phyloP scores from a whole-genome alignment of 441 rosid genomes.

The Gossypium gossypioides region DNA sequence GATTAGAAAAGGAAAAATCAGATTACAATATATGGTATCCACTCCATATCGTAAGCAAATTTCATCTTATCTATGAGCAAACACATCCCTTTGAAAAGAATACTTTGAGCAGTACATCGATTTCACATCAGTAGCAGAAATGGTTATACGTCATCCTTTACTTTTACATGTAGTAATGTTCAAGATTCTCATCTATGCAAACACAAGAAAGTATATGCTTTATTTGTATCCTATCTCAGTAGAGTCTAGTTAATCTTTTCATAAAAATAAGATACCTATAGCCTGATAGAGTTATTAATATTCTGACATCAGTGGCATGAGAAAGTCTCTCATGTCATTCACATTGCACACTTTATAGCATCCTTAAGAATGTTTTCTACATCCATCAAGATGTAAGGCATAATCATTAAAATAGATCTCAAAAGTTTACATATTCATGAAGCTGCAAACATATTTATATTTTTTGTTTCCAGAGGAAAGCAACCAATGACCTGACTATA shows the following conservation, averaged over 20 bases:
- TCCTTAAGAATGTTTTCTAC: background rate
- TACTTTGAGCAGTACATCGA: background rate
- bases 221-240: background rate
- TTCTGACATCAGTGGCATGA: background rate
- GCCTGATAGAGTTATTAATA: background rate
- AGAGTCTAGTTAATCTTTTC: background rate
- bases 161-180: background rate
- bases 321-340: background rate
- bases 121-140: background rate
- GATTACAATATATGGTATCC: background rate
- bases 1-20: background rate
- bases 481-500: conserved; percentile 57
- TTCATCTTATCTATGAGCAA: background rate
- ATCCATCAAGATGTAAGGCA: background rate
- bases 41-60: background rate
- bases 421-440: background rate
- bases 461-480: background rate
- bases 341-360: background rate
- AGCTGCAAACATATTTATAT: background rate
- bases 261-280: background rate
- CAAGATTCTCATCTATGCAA: background rate
- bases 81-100: background rate
- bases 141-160: background rate
- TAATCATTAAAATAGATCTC: background rate
- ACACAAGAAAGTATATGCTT: background rate